Base-by-base conservation (phyloP, 371 early-diverging fungal genomes). In the Apophysomyces ossiformis region DNA sequence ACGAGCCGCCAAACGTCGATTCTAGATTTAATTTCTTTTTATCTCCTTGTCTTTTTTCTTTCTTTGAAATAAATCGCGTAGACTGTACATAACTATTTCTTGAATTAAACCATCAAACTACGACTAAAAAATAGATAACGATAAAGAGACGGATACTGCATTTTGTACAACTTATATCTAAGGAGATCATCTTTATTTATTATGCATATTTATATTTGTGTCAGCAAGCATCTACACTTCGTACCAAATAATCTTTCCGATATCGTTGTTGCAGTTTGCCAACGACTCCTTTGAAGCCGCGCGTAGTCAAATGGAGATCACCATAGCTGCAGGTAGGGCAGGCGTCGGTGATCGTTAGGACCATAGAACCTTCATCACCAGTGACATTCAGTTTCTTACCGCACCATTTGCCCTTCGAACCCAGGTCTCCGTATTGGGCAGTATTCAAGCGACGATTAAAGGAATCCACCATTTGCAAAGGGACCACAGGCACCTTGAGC, bases 1-100 rank as follows among this genome's bases (percentile, higher is more conserved):
- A 76, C 70, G 84, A 71, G 76, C 78, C 35, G 68, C 78, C 50
- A 84, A 84, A 64, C 77, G 81, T 63, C 75, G 84, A 63, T 84
- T 79, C 61, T 83, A 81, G 61, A 61, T 21, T 16, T 18, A 50
- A 50, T 47, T 7, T 50, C 0, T 50, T 32, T 9, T 41, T 41
- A 41, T 41, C 13, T 41, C 11, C 41, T 41, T 41, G 8, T 41
- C 41, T 41, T 41, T 41, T 41, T 41, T 41, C 13, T 41, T 41
- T 41, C 2, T 41, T 41, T 41, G 41, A 4, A 60, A 60, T 59
- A 58, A 58, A 47, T 21, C 9, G 9, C 54, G 54, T 50, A 50
- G 54, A 50, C 21, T 50, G 54, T 50, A 21, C 21, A 50, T 21
- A 50, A 18, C 7, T 16, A n/a, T 26, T 26, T 26, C 32, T 26